phyloP scores from a whole-genome alignment of 805 yeast genomes.

The Candida rishiriensis region DNA sequence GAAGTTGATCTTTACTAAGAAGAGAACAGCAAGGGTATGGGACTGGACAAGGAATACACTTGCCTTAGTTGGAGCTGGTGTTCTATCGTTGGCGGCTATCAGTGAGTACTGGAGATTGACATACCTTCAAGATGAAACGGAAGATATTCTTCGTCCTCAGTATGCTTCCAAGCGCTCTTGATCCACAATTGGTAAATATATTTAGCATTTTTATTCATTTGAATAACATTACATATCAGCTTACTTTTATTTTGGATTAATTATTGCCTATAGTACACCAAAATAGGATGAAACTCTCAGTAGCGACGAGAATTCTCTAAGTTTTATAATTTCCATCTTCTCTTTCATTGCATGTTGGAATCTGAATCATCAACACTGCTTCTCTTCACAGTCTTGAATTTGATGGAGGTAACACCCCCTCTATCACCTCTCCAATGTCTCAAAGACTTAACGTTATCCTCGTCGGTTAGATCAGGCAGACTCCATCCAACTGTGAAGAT shows the following conservation, averaged over 20 bases:
- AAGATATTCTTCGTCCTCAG: neutral
- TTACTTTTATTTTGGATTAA: no score
- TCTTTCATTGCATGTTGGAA: neutral
- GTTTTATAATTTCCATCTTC: neutral
- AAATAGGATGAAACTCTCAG: no score
- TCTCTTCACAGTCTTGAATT: slow-evolving; percentile 37
- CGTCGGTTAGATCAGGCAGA: slow-evolving; percentile 68
- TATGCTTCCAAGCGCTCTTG: neutral
- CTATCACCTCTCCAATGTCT: slow-evolving; percentile 77
- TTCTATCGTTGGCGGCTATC: slow-evolving; percentile 18
- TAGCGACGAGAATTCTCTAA: neutral
- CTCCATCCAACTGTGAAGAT: slow-evolving; percentile 64
- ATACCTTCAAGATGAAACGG: slow-evolving; percentile 21
- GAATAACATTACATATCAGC: no score
- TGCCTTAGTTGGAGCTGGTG: slow-evolving; percentile 28
- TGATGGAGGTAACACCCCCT: slow-evolving; percentile 70
- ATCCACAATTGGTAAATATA: no score
- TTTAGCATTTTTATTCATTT: no score
- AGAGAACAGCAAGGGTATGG: slow-evolving; percentile 8
- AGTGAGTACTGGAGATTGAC: slow-evolving; percentile 16
- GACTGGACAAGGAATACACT: slow-evolving; percentile 20
- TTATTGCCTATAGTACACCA: no score
- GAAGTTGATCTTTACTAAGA: slow-evolving; percentile 38
- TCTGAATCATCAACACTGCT: slow-evolving; percentile 5
- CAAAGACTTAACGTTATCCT: slow-evolving; percentile 52